A percentile compares a stretch with the other conserved stretches of the same genome.
phyloP scores from a whole-genome alignment of 2,329 filamentous ascomycete species.

The Clarireedia paspali region DNA sequence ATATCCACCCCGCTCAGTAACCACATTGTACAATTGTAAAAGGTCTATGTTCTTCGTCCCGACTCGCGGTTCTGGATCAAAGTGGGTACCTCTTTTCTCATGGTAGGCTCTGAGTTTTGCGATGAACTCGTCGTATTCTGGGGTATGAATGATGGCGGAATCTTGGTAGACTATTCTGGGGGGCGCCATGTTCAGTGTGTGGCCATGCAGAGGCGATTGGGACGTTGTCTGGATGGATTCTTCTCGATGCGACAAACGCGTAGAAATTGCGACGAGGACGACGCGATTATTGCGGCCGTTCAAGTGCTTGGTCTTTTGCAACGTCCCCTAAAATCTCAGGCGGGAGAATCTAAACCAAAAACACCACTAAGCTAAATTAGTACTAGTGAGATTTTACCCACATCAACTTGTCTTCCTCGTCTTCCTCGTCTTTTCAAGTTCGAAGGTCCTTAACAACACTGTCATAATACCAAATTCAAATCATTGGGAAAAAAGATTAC shows the following conservation, averaged over 20 bases:
- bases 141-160: constrained; percentile 35
- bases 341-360: no score
- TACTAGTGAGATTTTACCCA: no score
- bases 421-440: no score
- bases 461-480: no score
- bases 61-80: constrained; percentile 77
- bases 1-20: constrained; percentile 73
- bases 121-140: constrained; percentile 76
- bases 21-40: constrained; percentile 68
- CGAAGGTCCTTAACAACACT: no score
- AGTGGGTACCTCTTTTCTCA: constrained; percentile 66
- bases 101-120: constrained; percentile 66
- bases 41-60: constrained; percentile 71
- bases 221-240: neutral
- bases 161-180: constrained; percentile 16
- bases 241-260: constrained; percentile 9
- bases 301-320: neutral
- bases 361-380: no score
- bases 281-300: constrained; percentile 11
- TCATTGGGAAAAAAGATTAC: neutral
- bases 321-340: no score
- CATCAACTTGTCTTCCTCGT: no score
- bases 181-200: constrained; percentile 22
- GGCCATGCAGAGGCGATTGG: constrained; percentile 15
- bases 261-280: constrained; percentile 8